Evolutionary conservation across 106 monocot genomes (phyloP).

Genomic region (Vanilla planifolia): DNA sequence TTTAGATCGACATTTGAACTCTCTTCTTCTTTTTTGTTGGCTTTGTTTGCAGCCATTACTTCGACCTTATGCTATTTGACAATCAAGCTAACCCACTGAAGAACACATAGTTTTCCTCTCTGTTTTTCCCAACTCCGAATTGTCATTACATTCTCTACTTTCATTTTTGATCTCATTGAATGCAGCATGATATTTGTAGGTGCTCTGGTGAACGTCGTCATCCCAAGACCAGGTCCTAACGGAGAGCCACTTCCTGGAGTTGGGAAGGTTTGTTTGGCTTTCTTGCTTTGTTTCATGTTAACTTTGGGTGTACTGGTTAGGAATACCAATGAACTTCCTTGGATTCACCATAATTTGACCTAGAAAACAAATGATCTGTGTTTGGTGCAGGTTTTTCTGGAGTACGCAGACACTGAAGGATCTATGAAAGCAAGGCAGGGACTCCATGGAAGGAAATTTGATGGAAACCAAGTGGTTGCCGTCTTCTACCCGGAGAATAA

Average conservation of each 20-base stretch:
- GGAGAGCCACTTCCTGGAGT: slow-evolving; percentile 38
- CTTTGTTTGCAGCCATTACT: background rate
- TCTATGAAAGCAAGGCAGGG: slow-evolving; percentile 23
- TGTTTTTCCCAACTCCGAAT: background rate
- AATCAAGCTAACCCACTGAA: background rate
- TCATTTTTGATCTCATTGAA: background rate
- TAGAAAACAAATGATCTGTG: background rate
- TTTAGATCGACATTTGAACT: background rate
- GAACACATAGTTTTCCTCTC: background rate
- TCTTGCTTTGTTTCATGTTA: background rate
- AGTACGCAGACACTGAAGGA: slow-evolving; percentile 26
- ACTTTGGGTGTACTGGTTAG: no score
- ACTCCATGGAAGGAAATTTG: slow-evolving; percentile 33
- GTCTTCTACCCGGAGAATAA: slow-evolving; percentile 32
- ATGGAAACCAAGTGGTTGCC: slow-evolving; percentile 26
- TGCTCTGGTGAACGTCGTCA: slow-evolving; percentile 46
- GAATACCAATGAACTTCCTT: background rate
- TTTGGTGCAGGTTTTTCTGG: slow-evolving; percentile 25
- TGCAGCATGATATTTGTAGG: slow-evolving; percentile 24
- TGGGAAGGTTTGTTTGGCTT: slow-evolving; percentile 42
- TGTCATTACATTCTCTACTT: background rate
- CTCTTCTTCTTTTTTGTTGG: background rate
- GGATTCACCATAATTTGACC: background rate
- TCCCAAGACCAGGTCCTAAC: slow-evolving; percentile 45
- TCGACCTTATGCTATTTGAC: background rate